Percentiles rank a stretch among this genome's conserved stretches.
Evolutionary conservation across 1,139 yeast genomes (phyloP).

Genomic region (Saccharomyces hybrid): DNA sequence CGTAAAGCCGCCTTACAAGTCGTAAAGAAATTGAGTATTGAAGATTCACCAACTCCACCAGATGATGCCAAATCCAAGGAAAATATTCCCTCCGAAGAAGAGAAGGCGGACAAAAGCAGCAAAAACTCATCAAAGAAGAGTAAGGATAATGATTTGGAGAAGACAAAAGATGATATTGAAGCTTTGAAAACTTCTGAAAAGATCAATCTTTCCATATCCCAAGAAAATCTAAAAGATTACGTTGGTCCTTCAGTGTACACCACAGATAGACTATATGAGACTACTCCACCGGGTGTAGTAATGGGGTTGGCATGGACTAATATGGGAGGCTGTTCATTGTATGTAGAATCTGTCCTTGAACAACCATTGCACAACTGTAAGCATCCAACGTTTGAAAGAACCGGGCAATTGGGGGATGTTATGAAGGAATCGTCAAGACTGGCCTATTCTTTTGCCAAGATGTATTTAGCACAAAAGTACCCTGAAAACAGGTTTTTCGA

Average conservation of each 20-base stretch:
- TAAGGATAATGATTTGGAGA: slow-evolving; percentile 31
- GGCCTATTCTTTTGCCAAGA: slow-evolving; percentile 86
- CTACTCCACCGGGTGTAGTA: slow-evolving; percentile 92
- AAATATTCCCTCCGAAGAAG: not conserved
- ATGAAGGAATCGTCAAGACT: slow-evolving; percentile 94
- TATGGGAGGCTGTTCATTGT: slow-evolving; percentile 88
- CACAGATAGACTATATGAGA: slow-evolving; percentile 71
- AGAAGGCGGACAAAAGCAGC: slow-evolving; percentile 25
- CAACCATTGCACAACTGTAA: slow-evolving; percentile 58
- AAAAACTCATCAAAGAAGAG: slow-evolving; percentile 26
- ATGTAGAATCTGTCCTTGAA: slow-evolving; percentile 87
- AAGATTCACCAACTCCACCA: slow-evolving; percentile 19
- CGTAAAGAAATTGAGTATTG: slow-evolving; percentile 52
- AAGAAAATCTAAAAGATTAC: slow-evolving; percentile 67
- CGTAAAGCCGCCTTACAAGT: slow-evolving; percentile 89
- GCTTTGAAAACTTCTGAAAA: slow-evolving; percentile 33
- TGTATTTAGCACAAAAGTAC: slow-evolving; percentile 67
- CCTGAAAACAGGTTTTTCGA: slow-evolving; percentile 88
- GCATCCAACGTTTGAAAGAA: slow-evolving; percentile 50
- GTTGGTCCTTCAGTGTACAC: slow-evolving; percentile 91
- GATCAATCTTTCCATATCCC: slow-evolving; percentile 52
- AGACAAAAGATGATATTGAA: slow-evolving; percentile 27
- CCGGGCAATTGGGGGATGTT: slow-evolving; percentile 95
- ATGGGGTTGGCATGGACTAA: slow-evolving; percentile 94
- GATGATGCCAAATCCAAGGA: slow-evolving; percentile 13